Conservation (phyloP, 257 asterid species). For the Salvia rosmarinus region DNA sequence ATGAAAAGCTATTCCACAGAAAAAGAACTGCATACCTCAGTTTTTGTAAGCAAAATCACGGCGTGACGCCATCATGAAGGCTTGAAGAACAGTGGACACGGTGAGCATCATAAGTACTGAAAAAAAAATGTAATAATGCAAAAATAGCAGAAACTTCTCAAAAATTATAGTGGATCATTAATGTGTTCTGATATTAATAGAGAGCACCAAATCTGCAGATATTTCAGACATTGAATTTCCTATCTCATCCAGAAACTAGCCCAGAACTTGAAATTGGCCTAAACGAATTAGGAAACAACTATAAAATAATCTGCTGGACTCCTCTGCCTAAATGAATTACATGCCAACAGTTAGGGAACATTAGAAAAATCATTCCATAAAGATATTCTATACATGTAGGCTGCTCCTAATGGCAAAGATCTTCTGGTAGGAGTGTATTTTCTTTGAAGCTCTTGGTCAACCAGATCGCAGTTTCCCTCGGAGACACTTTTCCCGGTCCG, state of each 20-base stretch:
- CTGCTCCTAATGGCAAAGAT: conserved; percentile 32
- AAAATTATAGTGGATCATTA: conserved; percentile 22
- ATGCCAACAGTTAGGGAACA: conserved; percentile 39
- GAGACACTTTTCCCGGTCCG: conserved; percentile 87
- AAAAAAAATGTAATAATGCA: conserved; percentile 15
- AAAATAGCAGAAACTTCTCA: conserved; percentile 15
- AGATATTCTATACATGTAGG: conserved; percentile 16
- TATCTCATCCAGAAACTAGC: conserved; percentile 37
- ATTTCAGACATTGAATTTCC: conserved; percentile 31
- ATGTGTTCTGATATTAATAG: conserved; percentile 32
- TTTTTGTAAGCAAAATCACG: background rate
- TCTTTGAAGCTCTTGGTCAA: conserved; percentile 85
- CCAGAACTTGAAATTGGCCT: conserved; percentile 24
- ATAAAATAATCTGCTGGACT: conserved; percentile 34
- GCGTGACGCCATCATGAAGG: conserved; percentile 23
- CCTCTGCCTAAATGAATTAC: conserved; percentile 40
- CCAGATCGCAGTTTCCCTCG: conserved; percentile 96
- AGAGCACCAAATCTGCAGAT: conserved; percentile 37
- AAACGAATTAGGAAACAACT: conserved; percentile 38
- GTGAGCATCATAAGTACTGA: conserved; percentile 30
- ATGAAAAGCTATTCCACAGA: conserved; percentile 5
- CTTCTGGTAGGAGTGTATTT: conserved; percentile 60
- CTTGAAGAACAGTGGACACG: conserved; percentile 27
- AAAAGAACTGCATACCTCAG: conserved; percentile 29
- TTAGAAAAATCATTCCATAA: conserved; percentile 11